phyloP scores from a whole-genome alignment of 352 stramenopile species.

The Phytophthora cactorum region DNA sequence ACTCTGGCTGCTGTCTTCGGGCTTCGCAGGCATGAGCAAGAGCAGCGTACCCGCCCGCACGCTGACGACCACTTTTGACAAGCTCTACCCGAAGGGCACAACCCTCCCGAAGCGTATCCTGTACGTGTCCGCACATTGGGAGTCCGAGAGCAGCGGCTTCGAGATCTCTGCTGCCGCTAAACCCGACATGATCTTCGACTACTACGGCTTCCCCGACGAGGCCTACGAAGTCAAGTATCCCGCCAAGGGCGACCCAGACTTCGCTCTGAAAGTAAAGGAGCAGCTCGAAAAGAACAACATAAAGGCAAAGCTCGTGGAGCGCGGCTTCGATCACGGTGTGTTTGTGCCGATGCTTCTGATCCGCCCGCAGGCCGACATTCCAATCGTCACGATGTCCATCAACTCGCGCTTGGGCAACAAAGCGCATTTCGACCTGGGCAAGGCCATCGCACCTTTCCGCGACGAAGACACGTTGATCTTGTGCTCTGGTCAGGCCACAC shows the following conservation, averaged over 20 bases:
- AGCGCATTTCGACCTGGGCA: slow-evolving; percentile 62
- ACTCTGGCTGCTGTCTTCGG: slow-evolving; percentile 51
- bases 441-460: slow-evolving; percentile 56
- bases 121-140: slow-evolving; percentile 90
- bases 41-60: slow-evolving; percentile 27
- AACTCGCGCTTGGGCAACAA: slow-evolving; percentile 47
- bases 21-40: slow-evolving; percentile 43
- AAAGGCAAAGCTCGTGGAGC: slow-evolving; percentile 42
- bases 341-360: slow-evolving; percentile 94
- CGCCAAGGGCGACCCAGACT: slow-evolving; percentile 67
- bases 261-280: slow-evolving; percentile 73
- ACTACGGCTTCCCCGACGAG: slow-evolving; percentile 87
- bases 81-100: slow-evolving; percentile 42
- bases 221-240: slow-evolving; percentile 89
- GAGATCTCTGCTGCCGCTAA: slow-evolving; percentile 59
- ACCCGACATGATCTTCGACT: slow-evolving; percentile 89
- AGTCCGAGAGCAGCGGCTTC: slow-evolving; percentile 48
- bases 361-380: slow-evolving; percentile 88
- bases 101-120: slow-evolving; percentile 76
- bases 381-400: slow-evolving; percentile 86
- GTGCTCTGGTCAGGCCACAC: slow-evolving; percentile 61
- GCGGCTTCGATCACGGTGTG: slow-evolving; percentile 92
- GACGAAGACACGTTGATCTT: slow-evolving; percentile 77
- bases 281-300: slow-evolving; percentile 65
- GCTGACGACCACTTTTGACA: slow-evolving; percentile 39